A percentile compares a stretch with the other conserved stretches of the same genome.
These are phyloP conservation scores for Solanum tarijense DNA, from an alignment of 257 asterid genomes.

Conservation along the genomic window DNA sequence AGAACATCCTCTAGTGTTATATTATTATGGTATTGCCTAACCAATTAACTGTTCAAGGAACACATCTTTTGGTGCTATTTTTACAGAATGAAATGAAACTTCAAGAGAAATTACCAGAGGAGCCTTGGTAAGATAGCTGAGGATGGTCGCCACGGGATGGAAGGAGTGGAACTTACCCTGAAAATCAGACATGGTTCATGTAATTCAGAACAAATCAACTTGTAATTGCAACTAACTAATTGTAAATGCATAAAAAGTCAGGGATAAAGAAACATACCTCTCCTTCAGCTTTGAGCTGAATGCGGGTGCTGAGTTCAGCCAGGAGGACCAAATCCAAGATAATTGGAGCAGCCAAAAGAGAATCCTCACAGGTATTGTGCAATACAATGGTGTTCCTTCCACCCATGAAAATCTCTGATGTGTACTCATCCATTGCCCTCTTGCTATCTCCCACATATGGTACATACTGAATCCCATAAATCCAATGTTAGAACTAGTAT, in stretches of 20 bases:
- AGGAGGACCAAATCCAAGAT: slow-evolving; percentile 93
- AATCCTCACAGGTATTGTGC: slow-evolving; percentile 97
- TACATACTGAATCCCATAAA: slow-evolving; percentile 44
- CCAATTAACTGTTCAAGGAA: neutral
- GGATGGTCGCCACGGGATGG: slow-evolving; percentile 96
- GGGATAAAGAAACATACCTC: slow-evolving; percentile 37
- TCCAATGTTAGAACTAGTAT: neutral
- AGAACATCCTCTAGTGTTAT: neutral
- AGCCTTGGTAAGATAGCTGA: slow-evolving; percentile 94
- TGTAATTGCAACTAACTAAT: neutral
- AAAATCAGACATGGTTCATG: neutral
- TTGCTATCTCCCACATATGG: slow-evolving; percentile 98
- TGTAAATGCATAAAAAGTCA: neutral
- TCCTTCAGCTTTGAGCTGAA: slow-evolving; percentile 66
- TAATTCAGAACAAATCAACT: neutral
- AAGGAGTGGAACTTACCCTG: slow-evolving; percentile 91
- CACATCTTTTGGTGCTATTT: neutral
- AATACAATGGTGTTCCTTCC: slow-evolving; percentile 84
- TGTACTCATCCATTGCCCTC: slow-evolving; percentile 99
- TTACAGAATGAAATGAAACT: neutral
- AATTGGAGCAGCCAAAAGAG: slow-evolving; percentile 94
- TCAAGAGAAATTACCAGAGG: slow-evolving; percentile 53
- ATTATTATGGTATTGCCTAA: neutral
- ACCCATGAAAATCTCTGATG: slow-evolving; percentile 97
- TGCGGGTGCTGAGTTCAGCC: slow-evolving; percentile 92